A percentile compares a stretch with the other conserved stretches of the same genome.
phyloP scores from a whole-genome alignment of 768 basidiomycete species.

The Psilocybe cyanescens region DNA sequence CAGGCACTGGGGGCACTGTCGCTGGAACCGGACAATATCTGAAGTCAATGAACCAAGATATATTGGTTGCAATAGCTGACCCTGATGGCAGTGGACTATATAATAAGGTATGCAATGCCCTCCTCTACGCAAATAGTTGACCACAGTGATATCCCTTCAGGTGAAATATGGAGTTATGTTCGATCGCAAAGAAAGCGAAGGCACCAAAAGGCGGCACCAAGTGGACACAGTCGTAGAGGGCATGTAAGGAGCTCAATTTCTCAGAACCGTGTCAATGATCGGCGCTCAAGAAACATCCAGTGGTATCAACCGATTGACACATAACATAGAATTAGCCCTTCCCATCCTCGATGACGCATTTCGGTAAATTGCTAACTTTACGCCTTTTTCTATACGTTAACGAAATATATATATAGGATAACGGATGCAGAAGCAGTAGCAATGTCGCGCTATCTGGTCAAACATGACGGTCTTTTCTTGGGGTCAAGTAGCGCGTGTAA shows the following conservation, averaged over 20 bases:
- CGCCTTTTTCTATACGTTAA: background rate
- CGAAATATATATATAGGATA: constrained; percentile 52
- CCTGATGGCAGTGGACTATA: constrained; percentile 94
- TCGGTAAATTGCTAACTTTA: constrained; percentile 47
- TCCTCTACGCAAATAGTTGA: background rate
- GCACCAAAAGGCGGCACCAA: constrained; percentile 90
- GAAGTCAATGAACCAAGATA: constrained; percentile 69
- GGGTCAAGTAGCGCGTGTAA: constrained; percentile 98
- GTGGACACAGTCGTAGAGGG: constrained; percentile 97
- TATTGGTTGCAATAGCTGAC: constrained; percentile 82
- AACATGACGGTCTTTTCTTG: constrained; percentile 90
- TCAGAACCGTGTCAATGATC: background rate
- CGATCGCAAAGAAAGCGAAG: constrained; percentile 90
- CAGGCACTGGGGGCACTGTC: constrained; percentile 96
- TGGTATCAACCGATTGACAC: constrained; percentile 91
- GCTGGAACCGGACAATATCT: constrained; percentile 83
- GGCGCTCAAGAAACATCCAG: constrained; percentile 38
- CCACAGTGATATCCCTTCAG: constrained; percentile 32
- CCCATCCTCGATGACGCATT: constrained; percentile 90
- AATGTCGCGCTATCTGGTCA: constrained; percentile 93
- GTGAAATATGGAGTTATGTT: constrained; percentile 96
- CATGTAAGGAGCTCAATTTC: constrained; percentile 50
- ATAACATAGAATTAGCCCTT: constrained; percentile 86
- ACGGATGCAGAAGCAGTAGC: constrained; percentile 93
- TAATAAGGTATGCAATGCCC: constrained; percentile 70